Base-by-base conservation (phyloP, 1,284 basidiomycete species). In the Cryptococcus amylolentus region DNA sequence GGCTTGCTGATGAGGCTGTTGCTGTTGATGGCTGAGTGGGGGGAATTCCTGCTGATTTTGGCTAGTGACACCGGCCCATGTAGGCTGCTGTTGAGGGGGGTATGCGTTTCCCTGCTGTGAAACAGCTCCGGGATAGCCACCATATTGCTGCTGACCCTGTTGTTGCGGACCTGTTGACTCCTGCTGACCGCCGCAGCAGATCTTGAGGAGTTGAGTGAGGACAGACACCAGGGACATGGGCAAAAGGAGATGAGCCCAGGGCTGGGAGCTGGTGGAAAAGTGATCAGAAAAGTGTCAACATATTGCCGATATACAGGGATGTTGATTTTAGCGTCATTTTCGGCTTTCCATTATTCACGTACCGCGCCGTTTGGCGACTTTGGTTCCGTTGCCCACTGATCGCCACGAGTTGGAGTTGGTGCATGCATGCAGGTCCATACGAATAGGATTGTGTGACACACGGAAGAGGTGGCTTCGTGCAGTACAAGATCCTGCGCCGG, bases 11-110 rank as follows among this genome's bases (percentile, higher is more conserved):
- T 62, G 53, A 26, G 61, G 58, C 26, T 57, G 58, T 28, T 60
- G 57, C 31, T 62, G 54, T 20, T 63, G 63, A 52, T 68, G 67
- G 41, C 65, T 66, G 35, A 69, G 68, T 26, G 62, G 62, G 39
- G 65, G 59, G 10, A 56, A 48, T 48, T 57, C 52, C 26, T 63
- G 60, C 31, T 60, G 57, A 26, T 51, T 27, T 42, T 42, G 38
- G 18, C 40, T 42, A 23, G 57, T 54, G 16, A 55, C 57, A 26
- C 38, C 42, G 2, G 57, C 57, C 57, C 57, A 59, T 31, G 39
- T 49, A 18, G 53, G 49, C 40, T 58, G 57, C 23, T 26, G 28
- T 41, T 67, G 61, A 9, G 57, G 54, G 8, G 62, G 57, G 26
- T 65, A 61, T 12, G 59, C 54, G 18, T 57, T 50, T 31, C 58